phyloP scores from a whole-genome alignment of 2,329 filamentous ascomycete species.

The Aspergillus transmontanensis region DNA sequence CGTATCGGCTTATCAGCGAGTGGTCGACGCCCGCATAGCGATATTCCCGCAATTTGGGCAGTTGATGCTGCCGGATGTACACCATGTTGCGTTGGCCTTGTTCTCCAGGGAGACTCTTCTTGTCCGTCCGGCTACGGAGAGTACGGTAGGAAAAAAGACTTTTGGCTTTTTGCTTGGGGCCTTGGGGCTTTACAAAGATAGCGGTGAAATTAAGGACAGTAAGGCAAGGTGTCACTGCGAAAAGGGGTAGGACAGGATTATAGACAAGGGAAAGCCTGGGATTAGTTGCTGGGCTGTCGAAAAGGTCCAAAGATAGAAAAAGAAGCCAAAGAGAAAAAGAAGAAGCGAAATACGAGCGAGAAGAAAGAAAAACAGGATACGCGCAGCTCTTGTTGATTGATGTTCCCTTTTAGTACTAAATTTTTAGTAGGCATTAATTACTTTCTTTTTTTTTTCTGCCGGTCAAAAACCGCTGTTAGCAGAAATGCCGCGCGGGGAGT shows the following conservation, averaged over 20 bases:
- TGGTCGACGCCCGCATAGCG: constrained; percentile 93
- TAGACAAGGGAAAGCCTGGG: not conserved
- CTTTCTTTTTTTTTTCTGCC: constrained; percentile 29
- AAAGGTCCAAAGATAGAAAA: constrained; percentile 1
- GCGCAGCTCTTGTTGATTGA: constrained; percentile 4
- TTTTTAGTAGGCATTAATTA: constrained; percentile 9
- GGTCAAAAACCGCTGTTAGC: constrained; percentile 19
- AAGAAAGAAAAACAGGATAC: constrained; percentile 12
- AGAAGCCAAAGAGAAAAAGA: not conserved
- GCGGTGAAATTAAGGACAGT: constrained; percentile 4
- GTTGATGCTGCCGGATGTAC: constrained; percentile 89
- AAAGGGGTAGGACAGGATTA: not conserved
- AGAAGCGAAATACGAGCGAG: constrained; percentile 8
- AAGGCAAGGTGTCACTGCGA: not conserved
- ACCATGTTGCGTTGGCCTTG: constrained; percentile 66
- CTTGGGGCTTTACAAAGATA: not conserved
- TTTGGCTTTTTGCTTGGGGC: not conserved
- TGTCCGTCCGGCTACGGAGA: not conserved
- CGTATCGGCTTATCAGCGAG: constrained; percentile 85
- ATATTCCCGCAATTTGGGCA: constrained; percentile 88
- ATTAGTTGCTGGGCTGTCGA: not conserved
- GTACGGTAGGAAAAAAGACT: not conserved
- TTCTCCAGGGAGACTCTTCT: constrained; percentile 5
- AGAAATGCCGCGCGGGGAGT: constrained; percentile 15
- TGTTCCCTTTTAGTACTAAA: constrained; percentile 10